Percentiles rank a stretch among this genome's conserved stretches.
These are phyloP conservation scores for Musa schizocarpa DNA, from an alignment of 176 grass and related monocot genomes.

Conservation along the genomic window DNA sequence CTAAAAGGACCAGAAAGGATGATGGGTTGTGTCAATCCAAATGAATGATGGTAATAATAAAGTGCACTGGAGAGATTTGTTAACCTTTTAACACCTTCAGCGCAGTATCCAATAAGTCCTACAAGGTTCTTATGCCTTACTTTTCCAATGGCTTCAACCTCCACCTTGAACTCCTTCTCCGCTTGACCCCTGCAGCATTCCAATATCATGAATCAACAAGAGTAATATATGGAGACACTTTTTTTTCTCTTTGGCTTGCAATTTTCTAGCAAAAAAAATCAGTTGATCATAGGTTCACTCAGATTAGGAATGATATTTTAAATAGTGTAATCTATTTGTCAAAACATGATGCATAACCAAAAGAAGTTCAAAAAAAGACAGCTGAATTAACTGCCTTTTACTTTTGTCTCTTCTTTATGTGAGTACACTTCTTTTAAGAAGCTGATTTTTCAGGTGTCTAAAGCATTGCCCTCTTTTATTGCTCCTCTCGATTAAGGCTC, in stretches of 20 bases:
- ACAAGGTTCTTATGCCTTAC: slow-evolving; percentile 94
- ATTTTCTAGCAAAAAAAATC: background rate
- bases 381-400: no score
- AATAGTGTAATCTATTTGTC: no score
- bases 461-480: background rate
- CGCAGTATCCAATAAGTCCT: slow-evolving; percentile 82
- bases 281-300: no score
- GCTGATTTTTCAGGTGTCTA: background rate
- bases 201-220: background rate
- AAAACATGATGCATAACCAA: no score
- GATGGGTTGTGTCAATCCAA: no score
- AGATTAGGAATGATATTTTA: no score
- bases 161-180: slow-evolving; percentile 97
- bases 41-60: background rate
- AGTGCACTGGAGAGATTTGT: slow-evolving; percentile 2
- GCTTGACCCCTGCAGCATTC: slow-evolving; percentile 62
- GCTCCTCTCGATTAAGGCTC: no score
- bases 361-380: no score
- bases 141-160: slow-evolving; percentile 91
- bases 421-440: no score
- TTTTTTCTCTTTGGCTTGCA: background rate
- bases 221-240: background rate
- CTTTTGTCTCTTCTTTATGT: no score
- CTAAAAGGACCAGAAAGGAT: no score
- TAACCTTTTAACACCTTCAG: slow-evolving; percentile 83